A percentile compares a stretch with the other conserved stretches of the same genome.
Evolutionary conservation across 192 early-diverging fungal species (phyloP).

Genomic region (Dissophora ornata): DNA sequence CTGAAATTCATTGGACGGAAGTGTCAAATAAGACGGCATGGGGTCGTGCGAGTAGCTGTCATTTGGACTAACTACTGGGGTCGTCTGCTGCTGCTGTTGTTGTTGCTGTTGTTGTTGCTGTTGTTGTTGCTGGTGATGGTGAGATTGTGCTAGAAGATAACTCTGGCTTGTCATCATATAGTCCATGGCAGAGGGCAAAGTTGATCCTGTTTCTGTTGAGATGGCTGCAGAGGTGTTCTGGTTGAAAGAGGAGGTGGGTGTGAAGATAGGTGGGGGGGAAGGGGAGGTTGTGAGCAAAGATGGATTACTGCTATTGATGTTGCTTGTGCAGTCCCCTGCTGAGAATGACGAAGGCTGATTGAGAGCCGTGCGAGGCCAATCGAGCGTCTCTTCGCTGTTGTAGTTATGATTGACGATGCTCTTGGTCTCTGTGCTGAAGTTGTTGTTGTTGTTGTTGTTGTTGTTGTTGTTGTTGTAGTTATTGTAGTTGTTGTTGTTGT

Average conservation of each 20-base stretch:
- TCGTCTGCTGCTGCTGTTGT: conserved; percentile 9
- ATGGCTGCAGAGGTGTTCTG: conserved; percentile 2
- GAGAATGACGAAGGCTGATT: background rate
- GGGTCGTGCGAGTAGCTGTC: background rate
- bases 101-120: conserved; percentile 17
- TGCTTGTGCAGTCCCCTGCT: conserved; percentile 3
- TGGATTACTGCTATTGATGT: conserved; percentile 19
- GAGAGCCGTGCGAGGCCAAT: background rate
- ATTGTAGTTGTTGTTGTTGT: background rate
- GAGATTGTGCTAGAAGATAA: conserved; percentile 22
- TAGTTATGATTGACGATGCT: background rate
- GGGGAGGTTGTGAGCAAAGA: conserved; percentile 17
- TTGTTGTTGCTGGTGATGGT: conserved; percentile 12
- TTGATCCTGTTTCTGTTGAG: conserved; percentile 31
- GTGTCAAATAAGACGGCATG: background rate
- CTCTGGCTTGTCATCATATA: conserved; percentile 34
- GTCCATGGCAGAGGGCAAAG: conserved; percentile 17
- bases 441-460: background rate
- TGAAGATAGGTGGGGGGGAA: conserved; percentile 6
- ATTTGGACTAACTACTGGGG: background rate
- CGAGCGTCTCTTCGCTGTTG: background rate
- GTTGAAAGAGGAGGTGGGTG: background rate
- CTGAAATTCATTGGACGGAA: conserved; percentile 16
- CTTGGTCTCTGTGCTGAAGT: too few species aligned
- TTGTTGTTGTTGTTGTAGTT: background rate